phyloP scores from a whole-genome alignment of 495 filamentous ascomycete species.

The Penicillium daleae region DNA sequence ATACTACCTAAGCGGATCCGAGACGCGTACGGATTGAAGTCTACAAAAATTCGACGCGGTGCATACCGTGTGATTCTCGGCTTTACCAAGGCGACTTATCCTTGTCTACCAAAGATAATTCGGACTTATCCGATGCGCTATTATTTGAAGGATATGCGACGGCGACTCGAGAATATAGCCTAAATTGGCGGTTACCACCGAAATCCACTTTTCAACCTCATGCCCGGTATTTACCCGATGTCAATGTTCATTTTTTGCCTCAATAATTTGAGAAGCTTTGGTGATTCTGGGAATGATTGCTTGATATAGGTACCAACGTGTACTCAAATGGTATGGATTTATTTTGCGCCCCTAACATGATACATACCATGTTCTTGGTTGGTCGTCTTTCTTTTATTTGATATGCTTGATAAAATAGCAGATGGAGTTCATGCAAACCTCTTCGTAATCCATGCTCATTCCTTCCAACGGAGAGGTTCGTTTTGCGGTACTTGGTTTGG shows the following conservation, averaged over 20 bases:
- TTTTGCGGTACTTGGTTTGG: not conserved
- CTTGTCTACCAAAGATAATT: conserved; percentile 31
- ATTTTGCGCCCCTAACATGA: too few relatives aligned
- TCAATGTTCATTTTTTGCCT: not conserved
- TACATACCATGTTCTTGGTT: too few relatives aligned
- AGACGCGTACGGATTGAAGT: conserved; percentile 35
- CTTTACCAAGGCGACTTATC: conserved; percentile 34
- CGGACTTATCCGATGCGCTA: conserved; percentile 40
- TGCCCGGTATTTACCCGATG: not conserved
- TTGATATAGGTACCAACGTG: not conserved
- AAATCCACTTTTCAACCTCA: not conserved
- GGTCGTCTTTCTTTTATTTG: too few relatives aligned
- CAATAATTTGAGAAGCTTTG: too few relatives aligned
- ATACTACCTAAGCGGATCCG: conserved; percentile 34
- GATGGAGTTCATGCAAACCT: too few relatives aligned
- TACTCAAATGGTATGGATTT: too few relatives aligned
- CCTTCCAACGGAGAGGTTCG: not conserved
- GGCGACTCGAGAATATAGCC: conserved; percentile 21
- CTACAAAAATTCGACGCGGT: conserved; percentile 13
- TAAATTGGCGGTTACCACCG: not conserved
- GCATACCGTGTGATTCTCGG: conserved; percentile 26
- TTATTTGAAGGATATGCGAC: conserved; percentile 47
- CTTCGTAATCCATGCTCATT: not conserved
- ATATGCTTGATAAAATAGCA: too few relatives aligned
- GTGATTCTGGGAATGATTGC: not conserved